phyloP scores from a whole-genome alignment of 2,329 filamentous ascomycete genomes.

The Clonostachys byssicola region DNA sequence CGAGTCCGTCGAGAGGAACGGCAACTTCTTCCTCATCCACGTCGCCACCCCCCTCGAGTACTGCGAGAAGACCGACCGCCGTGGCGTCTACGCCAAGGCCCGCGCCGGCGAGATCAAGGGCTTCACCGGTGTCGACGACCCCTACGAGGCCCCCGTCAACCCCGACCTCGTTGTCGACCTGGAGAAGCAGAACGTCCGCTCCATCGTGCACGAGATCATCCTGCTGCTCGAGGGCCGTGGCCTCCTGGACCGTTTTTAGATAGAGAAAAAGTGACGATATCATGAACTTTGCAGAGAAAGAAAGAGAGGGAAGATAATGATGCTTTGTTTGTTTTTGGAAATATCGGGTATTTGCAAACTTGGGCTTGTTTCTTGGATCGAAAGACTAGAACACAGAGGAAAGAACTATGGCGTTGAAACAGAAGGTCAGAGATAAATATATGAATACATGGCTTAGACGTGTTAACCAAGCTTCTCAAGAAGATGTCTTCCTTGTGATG shows the following conservation, averaged over 20 bases:
- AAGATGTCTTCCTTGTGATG: no score
- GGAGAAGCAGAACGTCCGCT: slow-evolving; percentile 83
- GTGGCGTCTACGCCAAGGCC: slow-evolving; percentile 82
- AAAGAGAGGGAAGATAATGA: no score
- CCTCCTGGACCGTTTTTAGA: slow-evolving; percentile 68
- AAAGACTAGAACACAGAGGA: no score
- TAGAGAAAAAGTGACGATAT: no score
- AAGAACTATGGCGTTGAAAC: no score
- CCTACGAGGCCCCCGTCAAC: slow-evolving; percentile 82
- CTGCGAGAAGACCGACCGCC: slow-evolving; percentile 92
- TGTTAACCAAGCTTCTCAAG: no score
- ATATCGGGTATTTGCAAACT: no score
- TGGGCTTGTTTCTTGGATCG: no score
- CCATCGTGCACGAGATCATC: slow-evolving; percentile 95
- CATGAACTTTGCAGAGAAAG: no score
- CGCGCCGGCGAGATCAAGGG: slow-evolving; percentile 90
- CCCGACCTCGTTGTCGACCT: slow-evolving; percentile 81
- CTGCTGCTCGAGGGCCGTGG: slow-evolving; percentile 87
- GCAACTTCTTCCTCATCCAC: slow-evolving; percentile 92
- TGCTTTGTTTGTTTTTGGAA: no score
- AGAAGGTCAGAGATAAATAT: no score
- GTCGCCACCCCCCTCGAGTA: slow-evolving; percentile 90
- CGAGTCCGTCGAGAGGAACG: slow-evolving; percentile 81
- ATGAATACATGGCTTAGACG: no score
- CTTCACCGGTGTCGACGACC: slow-evolving; percentile 97